Evolutionary conservation across 2,329 filamentous ascomycete species (phyloP).

Genomic region (Neoascochyta sp.): DNA sequence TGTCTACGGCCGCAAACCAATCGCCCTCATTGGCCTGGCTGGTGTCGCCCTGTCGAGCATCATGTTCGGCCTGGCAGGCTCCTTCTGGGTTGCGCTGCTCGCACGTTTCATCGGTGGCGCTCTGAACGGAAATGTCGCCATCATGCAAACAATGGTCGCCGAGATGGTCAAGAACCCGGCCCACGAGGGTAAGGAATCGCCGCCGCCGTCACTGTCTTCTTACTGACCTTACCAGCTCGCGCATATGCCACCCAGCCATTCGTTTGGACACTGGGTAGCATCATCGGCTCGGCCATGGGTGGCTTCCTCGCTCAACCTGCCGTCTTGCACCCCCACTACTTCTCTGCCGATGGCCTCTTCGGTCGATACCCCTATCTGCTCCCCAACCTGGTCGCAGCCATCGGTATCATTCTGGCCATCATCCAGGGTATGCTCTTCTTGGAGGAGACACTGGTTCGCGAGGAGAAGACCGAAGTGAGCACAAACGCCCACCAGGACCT

Average conservation of each 20-base stretch:
- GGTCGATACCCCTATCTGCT: conserved; percentile 79
- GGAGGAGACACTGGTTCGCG: conserved; percentile 61
- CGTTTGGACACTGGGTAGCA: conserved; percentile 86
- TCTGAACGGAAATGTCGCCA: conserved; percentile 86
- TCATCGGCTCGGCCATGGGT: conserved; percentile 80
- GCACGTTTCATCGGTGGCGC: conserved; percentile 76
- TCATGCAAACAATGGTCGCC: conserved; percentile 90
- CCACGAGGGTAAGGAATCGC: conserved; percentile 68
- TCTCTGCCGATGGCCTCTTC: conserved; percentile 68
- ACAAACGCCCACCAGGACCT: conserved; percentile 55
- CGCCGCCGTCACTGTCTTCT: background rate
- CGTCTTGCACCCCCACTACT: conserved; percentile 66
- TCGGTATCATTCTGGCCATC: conserved; percentile 73
- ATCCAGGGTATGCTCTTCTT: conserved; percentile 73
- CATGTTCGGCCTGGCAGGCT: conserved; percentile 75
- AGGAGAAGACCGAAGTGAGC: conserved; percentile 37
- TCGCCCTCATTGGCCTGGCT: conserved; percentile 53
- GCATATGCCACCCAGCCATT: conserved; percentile 92
- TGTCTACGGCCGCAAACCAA: conserved; percentile 40
- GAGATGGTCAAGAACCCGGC: conserved; percentile 84
- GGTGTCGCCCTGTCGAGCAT: conserved; percentile 82
- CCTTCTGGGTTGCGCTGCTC: conserved; percentile 76
- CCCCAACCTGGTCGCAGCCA: conserved; percentile 80
- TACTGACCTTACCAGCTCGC: conserved; percentile 54
- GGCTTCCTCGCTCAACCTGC: conserved; percentile 80